Percentiles rank a stretch among this genome's conserved stretches.
Conservation (phyloP, 1,284 basidiomycete species). For the Mycena sp. region DNA sequence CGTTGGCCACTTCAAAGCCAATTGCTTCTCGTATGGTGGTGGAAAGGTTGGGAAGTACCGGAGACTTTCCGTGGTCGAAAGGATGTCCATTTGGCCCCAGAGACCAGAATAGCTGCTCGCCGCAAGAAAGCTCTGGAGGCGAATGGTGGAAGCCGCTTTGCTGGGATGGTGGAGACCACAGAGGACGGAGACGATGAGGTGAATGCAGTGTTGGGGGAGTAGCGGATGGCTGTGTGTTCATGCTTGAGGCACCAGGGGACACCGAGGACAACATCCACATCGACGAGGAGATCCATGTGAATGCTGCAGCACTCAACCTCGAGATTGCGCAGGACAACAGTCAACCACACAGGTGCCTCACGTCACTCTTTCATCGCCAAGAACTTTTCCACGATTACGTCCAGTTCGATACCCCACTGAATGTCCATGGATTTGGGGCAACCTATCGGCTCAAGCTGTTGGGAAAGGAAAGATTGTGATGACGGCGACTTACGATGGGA, state of each 20-base stretch:
- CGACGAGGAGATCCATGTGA: constrained; percentile 11
- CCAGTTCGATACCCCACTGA: constrained; percentile 1
- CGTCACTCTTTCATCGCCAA: constrained; percentile 12
- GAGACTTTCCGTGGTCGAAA: background rate
- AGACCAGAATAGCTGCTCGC: background rate
- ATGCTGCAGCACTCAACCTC: background rate
- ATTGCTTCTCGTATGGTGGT: constrained; percentile 13
- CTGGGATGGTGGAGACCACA: constrained; percentile 11
- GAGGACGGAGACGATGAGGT: constrained; percentile 15
- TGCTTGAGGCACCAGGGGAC: background rate
- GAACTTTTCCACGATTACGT: constrained; percentile 15
- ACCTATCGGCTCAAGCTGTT: constrained; percentile 4
- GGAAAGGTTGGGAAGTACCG: constrained; percentile 13
- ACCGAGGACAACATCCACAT: background rate
- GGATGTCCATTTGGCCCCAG: constrained; percentile 10
- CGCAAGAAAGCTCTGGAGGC: background rate
- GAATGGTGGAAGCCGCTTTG: constrained; percentile 6
- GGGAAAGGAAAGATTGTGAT: constrained; percentile 25
- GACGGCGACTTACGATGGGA: constrained; percentile 7
- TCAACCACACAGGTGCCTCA: constrained; percentile 18
- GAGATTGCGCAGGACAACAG: constrained; percentile 4
- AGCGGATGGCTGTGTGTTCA: constrained; percentile 14
- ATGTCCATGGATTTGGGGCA: constrained; percentile 24
- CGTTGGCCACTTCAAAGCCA: background rate
- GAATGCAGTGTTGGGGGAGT: background rate